These are phyloP conservation scores for Comarum palustre DNA, from an alignment of 306 rosid species.

Conservation along the genomic window DNA sequence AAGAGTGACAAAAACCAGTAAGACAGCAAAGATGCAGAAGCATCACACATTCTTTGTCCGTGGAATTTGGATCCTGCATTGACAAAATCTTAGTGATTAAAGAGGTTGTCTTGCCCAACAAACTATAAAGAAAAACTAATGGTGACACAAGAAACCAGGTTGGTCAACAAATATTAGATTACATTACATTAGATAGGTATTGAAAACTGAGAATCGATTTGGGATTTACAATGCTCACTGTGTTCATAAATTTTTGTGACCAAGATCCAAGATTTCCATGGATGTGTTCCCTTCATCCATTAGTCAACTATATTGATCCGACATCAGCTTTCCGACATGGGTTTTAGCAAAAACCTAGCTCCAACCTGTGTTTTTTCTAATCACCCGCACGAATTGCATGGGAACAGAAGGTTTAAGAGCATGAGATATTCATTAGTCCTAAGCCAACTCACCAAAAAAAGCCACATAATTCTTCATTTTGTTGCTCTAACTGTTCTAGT, in stretches of 20 bases:
- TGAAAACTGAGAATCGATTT: slow-evolving; percentile 36
- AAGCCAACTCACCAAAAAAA: neutral
- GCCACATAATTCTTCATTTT: neutral
- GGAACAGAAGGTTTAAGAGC: neutral
- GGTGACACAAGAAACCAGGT: neutral
- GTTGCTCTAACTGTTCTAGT: neutral
- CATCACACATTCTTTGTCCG: slow-evolving; percentile 35
- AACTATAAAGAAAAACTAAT: neutral
- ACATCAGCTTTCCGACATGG: slow-evolving; percentile 50
- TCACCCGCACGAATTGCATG: slow-evolving; percentile 29
- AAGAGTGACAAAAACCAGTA: slow-evolving; percentile 2
- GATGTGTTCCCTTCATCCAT: slow-evolving; percentile 23
- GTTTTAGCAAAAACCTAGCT: slow-evolving; percentile 16
- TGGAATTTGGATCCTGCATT: slow-evolving; percentile 27
- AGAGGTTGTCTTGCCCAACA: neutral
- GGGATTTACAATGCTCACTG: slow-evolving; percentile 27
- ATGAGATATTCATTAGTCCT: neutral
- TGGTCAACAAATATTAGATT: slow-evolving; percentile 23
- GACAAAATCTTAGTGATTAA: neutral
- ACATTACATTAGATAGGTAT: slow-evolving; percentile 14
- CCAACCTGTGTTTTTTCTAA: slow-evolving; percentile 12
- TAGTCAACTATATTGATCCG: slow-evolving; percentile 49
- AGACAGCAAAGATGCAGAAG: slow-evolving; percentile 33
- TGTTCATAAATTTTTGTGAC: slow-evolving; percentile 12
- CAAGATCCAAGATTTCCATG: slow-evolving; percentile 56